A percentile compares a stretch with the other conserved stretches of the same genome.
Evolutionary conservation across 306 rosid genomes (phyloP).

Genomic region (Dalbergia cultrata): DNA sequence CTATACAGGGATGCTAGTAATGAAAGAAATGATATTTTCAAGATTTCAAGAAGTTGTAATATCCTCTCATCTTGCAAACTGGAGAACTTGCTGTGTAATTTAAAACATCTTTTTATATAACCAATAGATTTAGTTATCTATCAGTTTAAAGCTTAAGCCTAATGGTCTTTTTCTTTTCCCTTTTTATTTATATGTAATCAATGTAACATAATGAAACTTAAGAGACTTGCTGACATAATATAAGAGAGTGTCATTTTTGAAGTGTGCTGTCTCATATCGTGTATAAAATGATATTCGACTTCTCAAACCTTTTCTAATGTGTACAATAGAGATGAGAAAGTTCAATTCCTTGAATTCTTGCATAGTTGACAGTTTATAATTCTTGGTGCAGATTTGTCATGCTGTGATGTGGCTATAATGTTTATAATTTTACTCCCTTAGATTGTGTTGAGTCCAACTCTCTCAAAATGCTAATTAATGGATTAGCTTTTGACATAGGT

Average conservation of each 20-base stretch:
- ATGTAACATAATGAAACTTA: constrained; percentile 19
- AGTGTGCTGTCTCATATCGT: not conserved
- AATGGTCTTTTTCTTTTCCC: not conserved
- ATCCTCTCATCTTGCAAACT: constrained; percentile 14
- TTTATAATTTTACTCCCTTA: constrained; percentile 1
- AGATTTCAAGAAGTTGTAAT: too few species aligned
- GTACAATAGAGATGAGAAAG: not conserved
- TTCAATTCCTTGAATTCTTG: constrained; percentile 24
- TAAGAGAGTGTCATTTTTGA: not conserved
- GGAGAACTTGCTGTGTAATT: constrained; percentile 28
- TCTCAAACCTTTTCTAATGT: constrained; percentile 17
- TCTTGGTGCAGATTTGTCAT: constrained; percentile 8
- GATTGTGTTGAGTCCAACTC: constrained; percentile 33
- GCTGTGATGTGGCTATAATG: constrained; percentile 9
- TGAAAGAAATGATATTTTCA: constrained; percentile 39
- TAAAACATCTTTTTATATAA: constrained; percentile 19
- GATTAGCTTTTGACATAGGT: constrained; percentile 21
- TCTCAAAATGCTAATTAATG: constrained; percentile 22
- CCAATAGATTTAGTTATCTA: constrained; percentile 8
- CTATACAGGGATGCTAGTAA: constrained; percentile 49
- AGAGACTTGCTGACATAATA: constrained; percentile 18
- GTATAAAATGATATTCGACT: constrained; percentile 5
- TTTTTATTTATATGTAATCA: constrained; percentile 17
- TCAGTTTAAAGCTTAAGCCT: constrained; percentile 34
- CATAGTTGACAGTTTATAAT: not conserved